Evolutionary conservation across 805 yeast species (phyloP).

Genomic region (Vanderwaltozyma yarrowii): DNA sequence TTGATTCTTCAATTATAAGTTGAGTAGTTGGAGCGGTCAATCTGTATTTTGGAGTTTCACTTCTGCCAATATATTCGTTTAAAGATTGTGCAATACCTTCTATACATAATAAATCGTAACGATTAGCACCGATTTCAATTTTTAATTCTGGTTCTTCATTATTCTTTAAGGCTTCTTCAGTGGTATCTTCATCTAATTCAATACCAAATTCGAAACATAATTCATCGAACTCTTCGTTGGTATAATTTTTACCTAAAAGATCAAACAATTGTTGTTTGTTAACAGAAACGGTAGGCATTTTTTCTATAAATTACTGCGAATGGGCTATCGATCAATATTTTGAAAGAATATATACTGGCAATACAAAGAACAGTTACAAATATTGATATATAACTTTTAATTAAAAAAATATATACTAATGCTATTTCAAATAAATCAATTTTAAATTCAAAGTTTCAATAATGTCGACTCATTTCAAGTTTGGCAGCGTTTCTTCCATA

Average conservation of each 20-base stretch:
- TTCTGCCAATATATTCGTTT: slow-evolving; percentile 75
- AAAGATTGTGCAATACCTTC: slow-evolving; percentile 96
- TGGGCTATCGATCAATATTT: too few species aligned
- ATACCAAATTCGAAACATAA: slow-evolving; percentile 96
- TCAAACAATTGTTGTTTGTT: slow-evolving; percentile 88
- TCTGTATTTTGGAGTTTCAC: slow-evolving; percentile 54
- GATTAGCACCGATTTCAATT: slow-evolving; percentile 95
- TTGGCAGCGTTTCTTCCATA: background rate
- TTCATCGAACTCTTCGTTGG: slow-evolving; percentile 92
- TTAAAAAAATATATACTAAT: background rate
- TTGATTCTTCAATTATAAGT: slow-evolving; percentile 67
- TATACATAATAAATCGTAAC: slow-evolving; percentile 95
- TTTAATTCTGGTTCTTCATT: slow-evolving; percentile 81
- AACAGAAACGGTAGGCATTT: slow-evolving; percentile 94
- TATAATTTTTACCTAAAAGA: slow-evolving; percentile 57
- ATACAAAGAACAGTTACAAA: too few species aligned
- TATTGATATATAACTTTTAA: too few species aligned
- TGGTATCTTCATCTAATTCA: slow-evolving; percentile 95
- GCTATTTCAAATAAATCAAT: background rate
- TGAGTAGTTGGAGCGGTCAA: slow-evolving; percentile 53
- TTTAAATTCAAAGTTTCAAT: background rate
- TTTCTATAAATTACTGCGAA: background rate
- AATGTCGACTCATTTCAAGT: background rate
- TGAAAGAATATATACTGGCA: too few species aligned
- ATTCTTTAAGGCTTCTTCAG: slow-evolving; percentile 39